Evolutionary conservation across 2,329 filamentous ascomycete species (phyloP).

Genomic region (Apiospora sp.): DNA sequence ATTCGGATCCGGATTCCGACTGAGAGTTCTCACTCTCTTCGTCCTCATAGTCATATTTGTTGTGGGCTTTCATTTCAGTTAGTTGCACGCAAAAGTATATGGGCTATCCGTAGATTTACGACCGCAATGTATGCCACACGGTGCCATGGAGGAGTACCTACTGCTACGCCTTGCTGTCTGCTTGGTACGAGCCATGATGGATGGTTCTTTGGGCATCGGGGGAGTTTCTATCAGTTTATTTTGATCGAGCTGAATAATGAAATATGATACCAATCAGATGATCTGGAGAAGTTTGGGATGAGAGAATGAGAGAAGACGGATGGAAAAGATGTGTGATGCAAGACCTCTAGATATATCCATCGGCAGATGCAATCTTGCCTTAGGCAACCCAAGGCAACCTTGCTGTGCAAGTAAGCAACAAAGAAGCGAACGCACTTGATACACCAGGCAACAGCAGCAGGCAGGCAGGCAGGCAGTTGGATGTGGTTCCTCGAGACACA

Average conservation of each 20-base stretch:
- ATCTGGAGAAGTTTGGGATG: not conserved
- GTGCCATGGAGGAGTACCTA: not conserved
- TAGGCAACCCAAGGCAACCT: not conserved
- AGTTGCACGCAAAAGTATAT: not conserved
- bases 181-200: conserved; percentile 22
- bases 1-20: not conserved
- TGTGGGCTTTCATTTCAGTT: not conserved
- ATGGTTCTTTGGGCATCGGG: not conserved
- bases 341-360: not conserved
- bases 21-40: not conserved
- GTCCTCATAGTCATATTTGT: not conserved
- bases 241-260: not conserved
- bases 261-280: not conserved
- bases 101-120: not conserved
- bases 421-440: not conserved
- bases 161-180: conserved; percentile 6
- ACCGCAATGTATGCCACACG: not conserved
- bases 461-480: not conserved
- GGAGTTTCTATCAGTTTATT: not conserved
- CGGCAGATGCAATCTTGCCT: not conserved
- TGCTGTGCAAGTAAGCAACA: not conserved
- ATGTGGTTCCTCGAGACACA: not conserved
- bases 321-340: not conserved
- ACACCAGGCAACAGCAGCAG: not conserved
- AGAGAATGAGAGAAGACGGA: not conserved